Conservation (phyloP, 2,329 filamentous ascomycete species). For the Penicillium hesseltinei region DNA sequence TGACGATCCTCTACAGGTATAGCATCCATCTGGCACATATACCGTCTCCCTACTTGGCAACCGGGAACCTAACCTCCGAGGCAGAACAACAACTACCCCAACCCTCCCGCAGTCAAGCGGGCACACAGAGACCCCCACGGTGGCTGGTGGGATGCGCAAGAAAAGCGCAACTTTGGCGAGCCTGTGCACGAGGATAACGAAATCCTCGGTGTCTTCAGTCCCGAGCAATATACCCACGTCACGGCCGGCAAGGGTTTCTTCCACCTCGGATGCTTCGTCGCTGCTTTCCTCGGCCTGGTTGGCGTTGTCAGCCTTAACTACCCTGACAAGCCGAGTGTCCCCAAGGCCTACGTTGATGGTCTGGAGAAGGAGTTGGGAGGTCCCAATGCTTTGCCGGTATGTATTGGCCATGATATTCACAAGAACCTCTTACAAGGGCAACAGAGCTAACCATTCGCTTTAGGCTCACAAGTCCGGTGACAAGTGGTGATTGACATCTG, state of each 20-base stretch:
- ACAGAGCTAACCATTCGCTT: slow-evolving; percentile 13
- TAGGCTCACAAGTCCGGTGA: slow-evolving; percentile 42
- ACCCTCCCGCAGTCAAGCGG: slow-evolving; percentile 68
- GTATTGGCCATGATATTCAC: slow-evolving; percentile 33
- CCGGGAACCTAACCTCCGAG: slow-evolving; percentile 16
- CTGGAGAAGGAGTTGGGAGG: slow-evolving; percentile 74
- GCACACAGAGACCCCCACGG: slow-evolving; percentile 89
- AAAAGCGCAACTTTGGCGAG: slow-evolving; percentile 94
- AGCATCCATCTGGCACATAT: not conserved
- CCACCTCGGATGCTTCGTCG: slow-evolving; percentile 68
- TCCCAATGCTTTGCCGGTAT: slow-evolving; percentile 62
- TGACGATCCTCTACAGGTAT: slow-evolving; percentile 47
- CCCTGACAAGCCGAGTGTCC: slow-evolving; percentile 68
- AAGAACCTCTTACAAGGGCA: not conserved
- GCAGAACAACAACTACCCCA: slow-evolving; percentile 50
- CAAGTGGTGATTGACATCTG: slow-evolving; percentile 34
- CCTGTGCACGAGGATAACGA: slow-evolving; percentile 97
- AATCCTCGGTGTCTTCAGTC: slow-evolving; percentile 81
- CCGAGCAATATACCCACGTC: slow-evolving; percentile 84
- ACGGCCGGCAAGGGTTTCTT: slow-evolving; percentile 67
- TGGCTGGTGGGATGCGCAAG: slow-evolving; percentile 97
- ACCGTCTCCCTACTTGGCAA: slow-evolving; percentile 5
- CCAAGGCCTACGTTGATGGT: slow-evolving; percentile 67
- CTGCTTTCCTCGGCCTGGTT: slow-evolving; percentile 61
- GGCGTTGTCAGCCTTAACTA: slow-evolving; percentile 68